These are phyloP conservation scores for Suillus alpinus DNA, from an alignment of 768 basidiomycete genomes.

Conservation along the genomic window DNA sequence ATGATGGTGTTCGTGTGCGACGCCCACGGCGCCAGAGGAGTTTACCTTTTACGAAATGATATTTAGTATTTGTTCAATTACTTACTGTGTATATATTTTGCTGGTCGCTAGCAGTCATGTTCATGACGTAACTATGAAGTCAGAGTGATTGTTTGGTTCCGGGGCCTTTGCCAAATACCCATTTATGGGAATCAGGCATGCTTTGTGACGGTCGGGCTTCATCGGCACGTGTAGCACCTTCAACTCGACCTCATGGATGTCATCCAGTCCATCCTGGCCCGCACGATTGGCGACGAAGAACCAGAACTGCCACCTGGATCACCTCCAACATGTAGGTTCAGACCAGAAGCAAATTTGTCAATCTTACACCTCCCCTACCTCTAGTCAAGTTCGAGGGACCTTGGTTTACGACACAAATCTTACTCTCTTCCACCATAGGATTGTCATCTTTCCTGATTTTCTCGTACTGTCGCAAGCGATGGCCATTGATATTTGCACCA, in stretches of 20 bases:
- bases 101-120: background rate
- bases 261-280: slow-evolving; percentile 14
- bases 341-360: slow-evolving; percentile 1
- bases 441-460: slow-evolving; percentile 80
- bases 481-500: slow-evolving; percentile 89
- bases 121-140: background rate
- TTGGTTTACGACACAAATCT: slow-evolving; percentile 92
- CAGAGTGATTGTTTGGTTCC: slow-evolving; percentile 13
- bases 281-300: slow-evolving; percentile 32
- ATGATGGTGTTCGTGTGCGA: background rate
- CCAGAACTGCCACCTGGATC: slow-evolving; percentile 56
- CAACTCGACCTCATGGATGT: slow-evolving; percentile 14
- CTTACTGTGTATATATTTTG: background rate
- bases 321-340: slow-evolving; percentile 57
- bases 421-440: slow-evolving; percentile 76
- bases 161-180: slow-evolving; percentile 20
- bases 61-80: background rate
- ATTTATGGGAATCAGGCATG: slow-evolving; percentile 16
- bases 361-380: slow-evolving; percentile 8
- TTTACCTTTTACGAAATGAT: background rate
- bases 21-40: background rate
- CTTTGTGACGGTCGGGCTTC: background rate
- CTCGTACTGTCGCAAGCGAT: slow-evolving; percentile 82
- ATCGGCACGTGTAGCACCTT: background rate
- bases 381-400: slow-evolving; percentile 84